Conservation (phyloP, 2,329 filamentous ascomycete genomes). For the Hypoxylon sp. region DNA sequence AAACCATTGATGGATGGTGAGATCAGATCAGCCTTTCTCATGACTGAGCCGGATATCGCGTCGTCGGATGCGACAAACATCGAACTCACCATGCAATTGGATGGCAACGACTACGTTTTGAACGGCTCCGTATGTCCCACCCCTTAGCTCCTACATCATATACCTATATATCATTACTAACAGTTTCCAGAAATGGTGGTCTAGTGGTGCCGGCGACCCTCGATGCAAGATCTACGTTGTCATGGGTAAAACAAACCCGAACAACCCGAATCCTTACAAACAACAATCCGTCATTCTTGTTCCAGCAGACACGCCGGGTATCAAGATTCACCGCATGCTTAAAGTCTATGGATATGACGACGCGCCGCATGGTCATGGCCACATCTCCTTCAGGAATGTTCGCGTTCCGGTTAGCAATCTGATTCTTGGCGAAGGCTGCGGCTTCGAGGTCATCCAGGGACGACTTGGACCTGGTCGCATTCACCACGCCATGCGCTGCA, state of each 20-base stretch:
- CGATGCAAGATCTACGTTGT: slow-evolving; percentile 95
- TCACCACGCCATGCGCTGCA: slow-evolving; percentile 96
- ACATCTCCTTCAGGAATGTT: slow-evolving; percentile 91
- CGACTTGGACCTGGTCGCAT: slow-evolving; percentile 96
- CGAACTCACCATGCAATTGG: slow-evolving; percentile 82
- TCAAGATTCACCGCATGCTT: slow-evolving; percentile 95
- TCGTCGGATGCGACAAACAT: slow-evolving; percentile 96
- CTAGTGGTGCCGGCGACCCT: slow-evolving; percentile 92
- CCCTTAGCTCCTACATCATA: not conserved
- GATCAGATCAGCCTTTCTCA: slow-evolving; percentile 91
- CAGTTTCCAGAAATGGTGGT: slow-evolving; percentile 92
- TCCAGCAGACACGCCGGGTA: slow-evolving; percentile 82
- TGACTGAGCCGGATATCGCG: slow-evolving; percentile 92
- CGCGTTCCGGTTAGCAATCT: slow-evolving; percentile 87
- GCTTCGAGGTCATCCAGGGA: slow-evolving; percentile 98
- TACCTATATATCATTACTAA: slow-evolving; percentile 35
- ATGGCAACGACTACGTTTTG: slow-evolving; percentile 90
- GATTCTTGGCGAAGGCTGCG: slow-evolving; percentile 91
- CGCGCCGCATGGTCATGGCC: slow-evolving; percentile 97
- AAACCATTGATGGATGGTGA: slow-evolving; percentile 84
- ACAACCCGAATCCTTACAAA: slow-evolving; percentile 82
- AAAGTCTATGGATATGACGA: slow-evolving; percentile 97
- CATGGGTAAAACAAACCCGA: slow-evolving; percentile 91
- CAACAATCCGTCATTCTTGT: slow-evolving; percentile 96
- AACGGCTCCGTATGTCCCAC: slow-evolving; percentile 79